Conservation (phyloP, 73 alveolate species). For the Symbiodinium pilosum region DNA sequence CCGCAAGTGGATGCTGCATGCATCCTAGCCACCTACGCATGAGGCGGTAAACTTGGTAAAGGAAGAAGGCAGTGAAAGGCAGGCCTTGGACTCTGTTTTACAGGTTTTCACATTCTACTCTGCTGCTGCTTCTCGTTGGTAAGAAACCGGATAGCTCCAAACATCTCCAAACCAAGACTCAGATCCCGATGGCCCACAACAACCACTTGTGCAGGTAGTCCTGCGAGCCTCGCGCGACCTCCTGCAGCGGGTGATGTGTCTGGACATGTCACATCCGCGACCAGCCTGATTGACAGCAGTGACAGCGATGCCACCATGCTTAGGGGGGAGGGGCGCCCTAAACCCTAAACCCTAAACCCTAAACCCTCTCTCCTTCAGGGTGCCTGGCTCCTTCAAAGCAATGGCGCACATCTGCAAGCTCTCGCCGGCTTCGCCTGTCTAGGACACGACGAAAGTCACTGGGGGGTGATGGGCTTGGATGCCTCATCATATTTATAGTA, state of each 20-base stretch:
- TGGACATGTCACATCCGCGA: too few species aligned
- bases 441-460: neutral
- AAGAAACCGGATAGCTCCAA: too few species aligned
- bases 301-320: neutral
- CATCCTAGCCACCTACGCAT: neutral
- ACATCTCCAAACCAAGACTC: neutral
- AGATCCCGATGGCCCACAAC: neutral
- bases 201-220: neutral
- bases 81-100: neutral
- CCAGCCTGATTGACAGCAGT: too few species aligned
- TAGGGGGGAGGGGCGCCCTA: neutral
- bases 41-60: neutral
- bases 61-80: neutral
- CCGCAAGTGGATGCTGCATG: too few species aligned
- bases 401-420: conserved; percentile 11
- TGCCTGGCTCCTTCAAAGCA: conserved; percentile 36
- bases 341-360: neutral
- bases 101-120: too few species aligned
- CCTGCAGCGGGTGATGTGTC: too few species aligned
- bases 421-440: neutral
- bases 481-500: neutral
- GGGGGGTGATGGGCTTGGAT: too few species aligned
- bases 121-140: too few species aligned
- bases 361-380: conserved; percentile 20
- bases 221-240: neutral